Base-by-base conservation (phyloP, 2,329 filamentous ascomycete genomes). In the Penicillium sp. region DNA sequence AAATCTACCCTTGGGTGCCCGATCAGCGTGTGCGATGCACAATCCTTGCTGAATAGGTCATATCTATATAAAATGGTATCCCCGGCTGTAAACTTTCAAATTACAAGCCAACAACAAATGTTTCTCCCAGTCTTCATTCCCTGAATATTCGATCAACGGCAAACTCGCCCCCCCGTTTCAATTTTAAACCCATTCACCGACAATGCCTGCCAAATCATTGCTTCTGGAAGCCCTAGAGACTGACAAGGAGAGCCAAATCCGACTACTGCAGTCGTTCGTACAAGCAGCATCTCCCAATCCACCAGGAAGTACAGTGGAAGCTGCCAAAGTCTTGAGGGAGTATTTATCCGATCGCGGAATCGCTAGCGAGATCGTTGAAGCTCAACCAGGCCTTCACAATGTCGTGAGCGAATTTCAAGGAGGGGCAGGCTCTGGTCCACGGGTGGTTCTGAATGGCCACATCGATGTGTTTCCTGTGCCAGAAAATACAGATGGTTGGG, bases 361-460 rank as follows among this genome's bases (percentile, higher is more conserved):
- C 4, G 23, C 32, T 11, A 25, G 20, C 7, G 19, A 32, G 9
- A 31, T 36, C 18, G 26, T 36, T n/a, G 38, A 35, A 13, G 21
- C 32, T 7, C 32, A 41, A 13, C 16, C n/a, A n/a, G 38, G 38
- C 10, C 26, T 3, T 11, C 38, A 17, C 4, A 41, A 41, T 41
- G 11, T 41, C 7, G 26, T 36, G 11, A 35, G 38, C 17, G 38
- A 41, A 13, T 41, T 41, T 8, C 33, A 29, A 25, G 48, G 40
- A 3, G 43, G 19, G 3, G 27, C 26, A 21, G 40, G 46, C 4
- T 34, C 46, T 9, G 59, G 59, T 0, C 61, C 56, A 0, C 58
- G 62, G 4, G 51, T 72, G 9, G 55, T 68, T 2, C 47, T 72
- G 26, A 71, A 72, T 38, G 67, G 68, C 3, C 69, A 71, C 41